phyloP scores from a whole-genome alignment of 345 rosid genomes.

The Eucalyptus erythrocorys region DNA sequence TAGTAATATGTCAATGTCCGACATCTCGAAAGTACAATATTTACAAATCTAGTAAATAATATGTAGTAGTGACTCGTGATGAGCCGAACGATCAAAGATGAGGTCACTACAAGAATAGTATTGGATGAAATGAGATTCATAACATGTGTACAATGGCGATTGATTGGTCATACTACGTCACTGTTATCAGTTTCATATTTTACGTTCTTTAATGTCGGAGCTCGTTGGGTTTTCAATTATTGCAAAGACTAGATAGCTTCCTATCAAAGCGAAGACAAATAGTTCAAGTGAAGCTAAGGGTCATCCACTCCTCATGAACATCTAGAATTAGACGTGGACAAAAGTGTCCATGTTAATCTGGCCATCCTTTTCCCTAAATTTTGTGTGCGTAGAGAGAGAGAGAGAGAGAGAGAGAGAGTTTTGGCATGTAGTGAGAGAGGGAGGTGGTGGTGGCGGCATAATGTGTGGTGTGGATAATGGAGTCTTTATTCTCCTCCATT shows the following conservation, averaged over 20 bases:
- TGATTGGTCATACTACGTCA: background rate
- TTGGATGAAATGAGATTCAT: background rate
- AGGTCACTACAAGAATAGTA: background rate
- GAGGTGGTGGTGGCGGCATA: background rate
- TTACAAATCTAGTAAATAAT: background rate
- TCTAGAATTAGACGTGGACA: background rate
- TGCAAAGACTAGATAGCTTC: background rate
- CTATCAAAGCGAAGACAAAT: background rate
- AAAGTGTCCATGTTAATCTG: background rate
- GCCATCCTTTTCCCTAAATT: background rate
- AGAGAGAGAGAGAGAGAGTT: background rate
- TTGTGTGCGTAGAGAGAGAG: background rate
- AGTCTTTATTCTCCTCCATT: background rate
- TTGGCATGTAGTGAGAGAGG: background rate
- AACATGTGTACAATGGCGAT: background rate
- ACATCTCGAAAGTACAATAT: background rate
- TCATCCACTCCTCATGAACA: background rate
- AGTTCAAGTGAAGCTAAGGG: background rate
- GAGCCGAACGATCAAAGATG: background rate
- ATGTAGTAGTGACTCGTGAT: background rate
- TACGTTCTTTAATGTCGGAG: background rate
- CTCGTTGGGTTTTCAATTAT: background rate
- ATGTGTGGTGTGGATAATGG: background rate
- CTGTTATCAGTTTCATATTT: accelerated
- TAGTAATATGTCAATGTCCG: background rate